A percentile compares a stretch with the other conserved stretches of the same genome.
Conservation (phyloP, 2,329 filamentous ascomycete species). For the Botrytis sinoallii region DNA sequence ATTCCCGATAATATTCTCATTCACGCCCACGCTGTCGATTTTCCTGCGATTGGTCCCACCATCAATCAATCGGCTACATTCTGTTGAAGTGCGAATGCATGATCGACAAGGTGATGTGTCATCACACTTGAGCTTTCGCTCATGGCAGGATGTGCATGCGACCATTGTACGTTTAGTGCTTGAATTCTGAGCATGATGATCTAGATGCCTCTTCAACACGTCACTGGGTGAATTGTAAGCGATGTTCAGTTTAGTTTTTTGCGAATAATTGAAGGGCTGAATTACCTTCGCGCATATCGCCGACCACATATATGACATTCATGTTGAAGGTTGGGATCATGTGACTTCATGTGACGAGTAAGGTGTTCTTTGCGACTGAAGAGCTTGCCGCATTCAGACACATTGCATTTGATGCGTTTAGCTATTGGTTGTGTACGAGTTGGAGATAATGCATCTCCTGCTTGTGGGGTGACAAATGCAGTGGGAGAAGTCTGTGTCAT, state of each 20-base stretch:
- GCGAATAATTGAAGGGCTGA: background rate
- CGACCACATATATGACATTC: conserved; percentile 28
- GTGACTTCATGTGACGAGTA: conserved; percentile 29
- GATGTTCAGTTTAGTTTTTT: background rate
- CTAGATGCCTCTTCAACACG: conserved; percentile 31
- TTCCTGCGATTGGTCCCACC: background rate
- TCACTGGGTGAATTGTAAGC: conserved; percentile 19
- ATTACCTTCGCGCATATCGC: conserved; percentile 30
- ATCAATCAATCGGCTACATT: conserved; percentile 34
- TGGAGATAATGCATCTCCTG: background rate
- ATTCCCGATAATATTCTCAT: background rate
- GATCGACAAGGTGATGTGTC: conserved; percentile 42
- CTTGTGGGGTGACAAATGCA: background rate
- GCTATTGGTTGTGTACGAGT: background rate
- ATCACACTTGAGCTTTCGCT: conserved; percentile 47
- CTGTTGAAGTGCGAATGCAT: conserved; percentile 41
- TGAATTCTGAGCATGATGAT: conserved; percentile 28
- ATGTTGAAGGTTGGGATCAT: conserved; percentile 23
- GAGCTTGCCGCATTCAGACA: conserved; percentile 27
- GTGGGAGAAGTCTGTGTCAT: conserved; percentile 10
- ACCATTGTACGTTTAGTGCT: conserved; percentile 38
- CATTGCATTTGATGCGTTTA: conserved; percentile 21
- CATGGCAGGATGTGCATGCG: conserved; percentile 45
- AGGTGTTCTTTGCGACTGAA: conserved; percentile 34
- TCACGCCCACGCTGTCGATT: background rate